Evolutionary conservation across 306 rosid genomes (phyloP).

Genomic region (Luffa aegyptiaca): DNA sequence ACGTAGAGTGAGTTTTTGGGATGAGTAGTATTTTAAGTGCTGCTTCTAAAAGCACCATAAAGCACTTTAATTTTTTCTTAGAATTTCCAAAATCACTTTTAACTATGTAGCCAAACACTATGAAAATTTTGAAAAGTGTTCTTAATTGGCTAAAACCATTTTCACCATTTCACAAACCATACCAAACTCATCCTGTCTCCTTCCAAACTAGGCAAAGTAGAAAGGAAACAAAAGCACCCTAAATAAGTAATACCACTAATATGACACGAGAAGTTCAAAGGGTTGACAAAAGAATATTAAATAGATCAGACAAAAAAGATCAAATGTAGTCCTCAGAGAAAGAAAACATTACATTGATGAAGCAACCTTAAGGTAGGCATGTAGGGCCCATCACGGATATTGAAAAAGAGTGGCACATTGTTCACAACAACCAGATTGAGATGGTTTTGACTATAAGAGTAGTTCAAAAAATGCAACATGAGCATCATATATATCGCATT

Average conservation of each 20-base stretch:
- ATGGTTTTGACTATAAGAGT: slow-evolving; percentile 80
- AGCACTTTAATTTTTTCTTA: neutral
- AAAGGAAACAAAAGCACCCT: too few relatives aligned
- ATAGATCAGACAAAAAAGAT: neutral
- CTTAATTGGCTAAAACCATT: neutral
- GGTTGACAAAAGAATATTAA: neutral
- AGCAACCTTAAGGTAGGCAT: slow-evolving; percentile 97
- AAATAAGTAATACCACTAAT: neutral
- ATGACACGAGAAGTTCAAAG: neutral
- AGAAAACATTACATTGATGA: slow-evolving; percentile 70
- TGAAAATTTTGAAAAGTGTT: neutral
- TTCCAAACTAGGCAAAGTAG: neutral
- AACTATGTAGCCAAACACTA: neutral
- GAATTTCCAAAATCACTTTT: neutral
- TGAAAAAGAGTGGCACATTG: slow-evolving; percentile 88
- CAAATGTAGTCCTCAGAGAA: neutral
- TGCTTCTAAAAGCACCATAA: neutral
- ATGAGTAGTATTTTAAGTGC: too few relatives aligned
- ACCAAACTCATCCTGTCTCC: neutral
- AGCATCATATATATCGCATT: neutral
- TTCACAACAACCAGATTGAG: slow-evolving; percentile 89
- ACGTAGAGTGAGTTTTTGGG: neutral
- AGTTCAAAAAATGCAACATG: neutral
- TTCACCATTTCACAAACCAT: neutral
- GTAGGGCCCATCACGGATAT: slow-evolving; percentile 93